Percentiles rank a stretch among this genome's conserved stretches.
These are phyloP conservation scores for Xylariales sp. DNA, from an alignment of 2,329 filamentous ascomycete species.

Conservation along the genomic window DNA sequence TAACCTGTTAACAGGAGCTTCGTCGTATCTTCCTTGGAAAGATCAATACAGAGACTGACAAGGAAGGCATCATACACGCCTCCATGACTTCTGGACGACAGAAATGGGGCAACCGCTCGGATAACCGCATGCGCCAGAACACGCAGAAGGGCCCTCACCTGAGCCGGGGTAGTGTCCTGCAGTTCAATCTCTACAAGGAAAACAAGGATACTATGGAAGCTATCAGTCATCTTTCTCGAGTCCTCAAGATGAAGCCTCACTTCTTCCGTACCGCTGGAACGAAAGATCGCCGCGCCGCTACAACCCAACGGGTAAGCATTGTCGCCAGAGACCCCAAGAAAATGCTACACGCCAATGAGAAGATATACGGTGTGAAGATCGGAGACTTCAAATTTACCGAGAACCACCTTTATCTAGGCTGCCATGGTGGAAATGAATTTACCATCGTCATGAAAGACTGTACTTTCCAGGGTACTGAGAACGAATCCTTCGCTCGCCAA, in stretches of 20 bases:
- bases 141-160: constrained; percentile 19
- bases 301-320: constrained; percentile 74
- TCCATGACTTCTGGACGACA: constrained; percentile 16
- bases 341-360: constrained; percentile 60
- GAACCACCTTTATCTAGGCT: constrained; percentile 71
- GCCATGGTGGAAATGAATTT: constrained; percentile 87
- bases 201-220: constrained; percentile 97
- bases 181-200: constrained; percentile 93
- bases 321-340: constrained; percentile 47
- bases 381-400: constrained; percentile 79
- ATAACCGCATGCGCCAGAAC: constrained; percentile 14
- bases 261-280: constrained; percentile 76
- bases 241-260: constrained; percentile 69
- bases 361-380: constrained; percentile 56
- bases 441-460: constrained; percentile 87
- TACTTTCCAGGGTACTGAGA: constrained; percentile 46
- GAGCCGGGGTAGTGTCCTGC: constrained; percentile 68
- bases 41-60: constrained; percentile 68
- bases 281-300: constrained; percentile 84
- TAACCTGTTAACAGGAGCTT: constrained; percentile 43
- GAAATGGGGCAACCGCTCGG: constrained; percentile 22
- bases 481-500: constrained; percentile 43
- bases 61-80: constrained; percentile 58
- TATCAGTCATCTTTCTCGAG: constrained; percentile 68
- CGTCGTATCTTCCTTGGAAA: constrained; percentile 75